A percentile compares a stretch with the other conserved stretches of the same genome.
Conservation (phyloP, 2,329 filamentous ascomycete genomes). For the Ceratocystiopsis minuta region DNA sequence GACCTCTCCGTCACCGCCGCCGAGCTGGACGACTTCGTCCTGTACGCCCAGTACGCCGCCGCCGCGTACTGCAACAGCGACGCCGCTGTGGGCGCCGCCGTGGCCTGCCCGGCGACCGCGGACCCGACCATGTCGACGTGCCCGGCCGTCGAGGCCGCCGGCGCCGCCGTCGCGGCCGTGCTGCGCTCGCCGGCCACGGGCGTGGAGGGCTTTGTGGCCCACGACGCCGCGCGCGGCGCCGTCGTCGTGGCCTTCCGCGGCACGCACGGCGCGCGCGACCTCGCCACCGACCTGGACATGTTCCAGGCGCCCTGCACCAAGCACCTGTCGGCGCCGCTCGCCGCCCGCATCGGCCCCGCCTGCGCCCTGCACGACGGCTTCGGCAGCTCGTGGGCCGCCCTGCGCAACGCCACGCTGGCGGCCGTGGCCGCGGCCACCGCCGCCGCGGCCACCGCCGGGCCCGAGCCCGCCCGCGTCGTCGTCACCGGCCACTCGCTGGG, state of each 20-base stretch:
- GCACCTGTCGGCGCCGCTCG: neutral
- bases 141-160: conserved; percentile 23
- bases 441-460: neutral
- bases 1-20: conserved; percentile 12
- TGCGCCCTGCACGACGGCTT: conserved; percentile 43
- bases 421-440: conserved; percentile 25
- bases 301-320: conserved; percentile 17
- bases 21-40: conserved; percentile 23
- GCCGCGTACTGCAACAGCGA: conserved; percentile 36
- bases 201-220: conserved; percentile 28
- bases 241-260: conserved; percentile 46
- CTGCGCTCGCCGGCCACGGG: conserved; percentile 17
- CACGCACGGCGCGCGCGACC: conserved; percentile 40
- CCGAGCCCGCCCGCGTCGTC: conserved; percentile 22
- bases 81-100: conserved; percentile 17
- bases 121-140: conserved; percentile 19
- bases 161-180: conserved; percentile 24
- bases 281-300: conserved; percentile 36
- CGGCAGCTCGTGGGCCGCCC: conserved; percentile 37
- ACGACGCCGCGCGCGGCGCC: conserved; percentile 28
- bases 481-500: conserved; percentile 54
- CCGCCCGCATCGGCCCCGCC: conserved; percentile 16
- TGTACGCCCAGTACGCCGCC: conserved; percentile 32
- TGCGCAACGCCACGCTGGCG: conserved; percentile 22
- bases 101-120: conserved; percentile 20